Conservation (phyloP, 345 rosid genomes). For the Brassica nigra region DNA sequence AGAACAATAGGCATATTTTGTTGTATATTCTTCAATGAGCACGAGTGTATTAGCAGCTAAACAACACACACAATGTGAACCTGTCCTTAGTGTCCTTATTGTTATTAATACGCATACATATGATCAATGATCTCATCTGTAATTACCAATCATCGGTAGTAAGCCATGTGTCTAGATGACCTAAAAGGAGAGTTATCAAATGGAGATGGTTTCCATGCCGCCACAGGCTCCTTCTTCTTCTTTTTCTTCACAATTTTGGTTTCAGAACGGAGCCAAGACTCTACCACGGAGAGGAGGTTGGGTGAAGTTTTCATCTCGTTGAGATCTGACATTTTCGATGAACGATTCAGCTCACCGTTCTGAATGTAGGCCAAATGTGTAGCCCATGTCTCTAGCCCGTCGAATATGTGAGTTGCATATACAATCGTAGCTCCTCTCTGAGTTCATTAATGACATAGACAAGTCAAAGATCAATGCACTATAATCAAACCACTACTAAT, state of each 20-base stretch:
- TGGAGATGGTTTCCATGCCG: slow-evolving; percentile 54
- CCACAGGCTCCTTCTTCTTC: slow-evolving; percentile 41
- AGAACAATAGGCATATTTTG: neutral
- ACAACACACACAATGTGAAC: slow-evolving; percentile 10
- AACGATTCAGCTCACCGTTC: slow-evolving; percentile 69
- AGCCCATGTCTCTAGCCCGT: slow-evolving; percentile 91
- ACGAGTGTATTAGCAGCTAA: neutral
- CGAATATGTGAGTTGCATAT: slow-evolving; percentile 91
- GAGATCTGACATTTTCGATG: slow-evolving; percentile 55
- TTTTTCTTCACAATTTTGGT: slow-evolving; percentile 53
- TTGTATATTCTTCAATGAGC: neutral
- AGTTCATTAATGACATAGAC: neutral
- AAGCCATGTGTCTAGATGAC: slow-evolving; percentile 92
- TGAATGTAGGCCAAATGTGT: slow-evolving; percentile 86
- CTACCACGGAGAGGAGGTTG: slow-evolving; percentile 81
- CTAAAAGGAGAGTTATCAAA: slow-evolving; percentile 62
- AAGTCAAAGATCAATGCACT: slow-evolving; percentile 19
- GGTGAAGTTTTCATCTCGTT: slow-evolving; percentile 63
- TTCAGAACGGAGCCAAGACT: slow-evolving; percentile 87
- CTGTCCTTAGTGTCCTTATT: neutral
- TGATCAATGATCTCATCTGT: neutral
- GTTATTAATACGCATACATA: neutral
- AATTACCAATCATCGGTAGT: slow-evolving; percentile 61
- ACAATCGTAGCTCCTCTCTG: slow-evolving; percentile 90
- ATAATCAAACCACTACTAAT: neutral